Evolutionary conservation across 306 rosid species (phyloP), one percentile per base, ranked within the genome.

Genomic region (Gleditsia sinensis): DNA sequence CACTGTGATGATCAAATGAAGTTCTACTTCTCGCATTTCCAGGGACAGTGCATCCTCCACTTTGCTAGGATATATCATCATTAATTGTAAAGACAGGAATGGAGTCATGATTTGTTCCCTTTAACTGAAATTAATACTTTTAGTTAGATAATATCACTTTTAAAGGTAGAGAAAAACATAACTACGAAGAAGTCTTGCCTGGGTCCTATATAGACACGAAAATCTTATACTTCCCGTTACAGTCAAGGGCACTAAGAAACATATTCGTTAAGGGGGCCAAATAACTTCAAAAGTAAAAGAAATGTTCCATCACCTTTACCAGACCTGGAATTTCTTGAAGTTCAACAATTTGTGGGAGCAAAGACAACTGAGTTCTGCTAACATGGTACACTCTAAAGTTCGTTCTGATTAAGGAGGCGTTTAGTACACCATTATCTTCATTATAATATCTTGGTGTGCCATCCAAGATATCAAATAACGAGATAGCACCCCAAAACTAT

Each of bases 101-200:
- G 90, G 93, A 90, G 34, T 86, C 90, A 64, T 21, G 42, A 79
- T 57, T 58, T 75, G 87, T 72, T 80, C 64, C 78, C 82, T 66
- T 84, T 78, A 53, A 73, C 88, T 82, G 86, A 82, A 86, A 69
- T 71, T 77, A 53, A 83, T 85, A 80, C 64, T 82, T n/a, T n/a
- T 45, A 32, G 80, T 78, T 69, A 48, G 69, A 68, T 70, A 75
- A 43, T 20, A 33, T 59, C 20, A 71, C 84, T 78, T 84, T 62
- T 27, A 37, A 88, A 85, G 85, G 62, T 36, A 59, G 65, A 81
- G 56, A 78, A 61, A 64, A 64, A 23, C 37, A 71, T 75, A 24
- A 59, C 25, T 16, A 71, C 57, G 75, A 51, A 61, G 19, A 73
- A 55, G 55, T 69, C 72, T 54, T 83, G 49, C 60, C 62, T 57